These are phyloP conservation scores for Lipomyces spencermartinsiae DNA, from an alignment of 805 yeast genomes.

Conservation along the genomic window DNA sequence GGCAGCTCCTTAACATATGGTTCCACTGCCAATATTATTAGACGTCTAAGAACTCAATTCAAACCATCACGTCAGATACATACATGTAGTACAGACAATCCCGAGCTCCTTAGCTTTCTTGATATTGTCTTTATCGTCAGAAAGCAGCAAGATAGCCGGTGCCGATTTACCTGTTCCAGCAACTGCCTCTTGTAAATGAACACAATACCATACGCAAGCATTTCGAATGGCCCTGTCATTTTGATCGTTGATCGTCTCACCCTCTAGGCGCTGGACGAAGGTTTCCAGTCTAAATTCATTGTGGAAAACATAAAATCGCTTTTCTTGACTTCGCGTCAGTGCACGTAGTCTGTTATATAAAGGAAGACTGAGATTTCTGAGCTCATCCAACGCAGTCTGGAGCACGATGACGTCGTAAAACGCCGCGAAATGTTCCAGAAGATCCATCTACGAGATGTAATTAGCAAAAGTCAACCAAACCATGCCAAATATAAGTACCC, in stretches of 20 bases:
- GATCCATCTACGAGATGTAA: slow-evolving; percentile 60
- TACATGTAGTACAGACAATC: slow-evolving; percentile 18
- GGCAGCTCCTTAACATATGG: slow-evolving; percentile 76
- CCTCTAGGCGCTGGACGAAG: slow-evolving; percentile 62
- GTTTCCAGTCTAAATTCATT: slow-evolving; percentile 86
- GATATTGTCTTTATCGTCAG: slow-evolving; percentile 79
- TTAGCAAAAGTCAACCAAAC: neutral
- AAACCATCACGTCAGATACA: neutral
- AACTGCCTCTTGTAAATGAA: slow-evolving; percentile 58
- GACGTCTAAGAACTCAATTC: slow-evolving; percentile 54
- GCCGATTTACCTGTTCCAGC: slow-evolving; percentile 33
- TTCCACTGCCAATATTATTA: slow-evolving; percentile 52
- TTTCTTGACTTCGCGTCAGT: slow-evolving; percentile 73
- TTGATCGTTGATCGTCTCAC: slow-evolving; percentile 83
- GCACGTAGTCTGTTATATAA: slow-evolving; percentile 83
- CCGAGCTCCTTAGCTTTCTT: slow-evolving; percentile 59
- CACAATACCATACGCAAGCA: slow-evolving; percentile 71
- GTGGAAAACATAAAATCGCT: slow-evolving; percentile 88
- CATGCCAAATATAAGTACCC: neutral
- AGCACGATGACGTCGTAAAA: slow-evolving; percentile 93
- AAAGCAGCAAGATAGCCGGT: slow-evolving; percentile 52
- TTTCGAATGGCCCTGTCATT: slow-evolving; percentile 89
- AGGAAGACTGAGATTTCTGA: slow-evolving; percentile 83
- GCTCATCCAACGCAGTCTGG: slow-evolving; percentile 93
- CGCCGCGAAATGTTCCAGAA: slow-evolving; percentile 75